Conservation (phyloP, 495 filamentous ascomycete species). For the Xylaria grammica region DNA sequence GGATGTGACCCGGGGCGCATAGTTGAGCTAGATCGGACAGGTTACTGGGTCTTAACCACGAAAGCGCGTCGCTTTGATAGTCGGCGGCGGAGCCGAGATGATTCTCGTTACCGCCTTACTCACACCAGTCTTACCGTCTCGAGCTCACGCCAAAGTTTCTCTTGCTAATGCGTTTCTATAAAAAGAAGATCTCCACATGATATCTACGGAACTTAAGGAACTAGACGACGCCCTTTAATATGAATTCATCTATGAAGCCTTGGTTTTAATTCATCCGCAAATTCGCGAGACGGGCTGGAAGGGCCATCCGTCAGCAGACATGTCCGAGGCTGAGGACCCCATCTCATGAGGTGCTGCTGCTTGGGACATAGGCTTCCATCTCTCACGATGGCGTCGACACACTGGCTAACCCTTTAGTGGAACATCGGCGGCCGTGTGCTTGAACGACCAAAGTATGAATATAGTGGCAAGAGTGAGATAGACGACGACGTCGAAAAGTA, state of each 20-base stretch:
- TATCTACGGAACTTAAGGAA: conserved; percentile 33
- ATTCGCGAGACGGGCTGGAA: conserved; percentile 44
- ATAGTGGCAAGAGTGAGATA: neutral
- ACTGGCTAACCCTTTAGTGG: conserved; percentile 4
- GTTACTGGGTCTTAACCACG: conserved; percentile 17
- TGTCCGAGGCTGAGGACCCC: conserved; percentile 29
- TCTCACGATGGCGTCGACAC: conserved; percentile 28
- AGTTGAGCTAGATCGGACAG: conserved; percentile 12
- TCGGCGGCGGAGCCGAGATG: conserved; percentile 1
- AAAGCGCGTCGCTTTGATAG: neutral
- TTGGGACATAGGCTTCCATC: conserved; percentile 24
- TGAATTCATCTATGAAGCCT: conserved; percentile 51
- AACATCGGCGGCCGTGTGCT: conserved; percentile 8
- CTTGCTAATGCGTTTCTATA: conserved; percentile 43
- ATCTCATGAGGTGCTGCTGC: conserved; percentile 30
- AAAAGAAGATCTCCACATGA: conserved; percentile 48
- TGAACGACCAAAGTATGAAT: conserved; percentile 8
- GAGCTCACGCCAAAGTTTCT: conserved; percentile 15
- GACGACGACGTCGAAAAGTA: conserved; percentile 29
- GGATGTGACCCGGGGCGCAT: conserved; percentile 19
- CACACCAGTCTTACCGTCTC: conserved; percentile 14
- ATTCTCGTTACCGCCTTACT: conserved; percentile 11
- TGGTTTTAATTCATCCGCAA: conserved; percentile 52
- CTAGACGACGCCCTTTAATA: conserved; percentile 48
- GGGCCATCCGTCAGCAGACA: conserved; percentile 29